Percentiles rank a stretch among this genome's conserved stretches.
Conservation (phyloP, 2,329 filamentous ascomycete genomes). For the Diplodia intermedia region DNA sequence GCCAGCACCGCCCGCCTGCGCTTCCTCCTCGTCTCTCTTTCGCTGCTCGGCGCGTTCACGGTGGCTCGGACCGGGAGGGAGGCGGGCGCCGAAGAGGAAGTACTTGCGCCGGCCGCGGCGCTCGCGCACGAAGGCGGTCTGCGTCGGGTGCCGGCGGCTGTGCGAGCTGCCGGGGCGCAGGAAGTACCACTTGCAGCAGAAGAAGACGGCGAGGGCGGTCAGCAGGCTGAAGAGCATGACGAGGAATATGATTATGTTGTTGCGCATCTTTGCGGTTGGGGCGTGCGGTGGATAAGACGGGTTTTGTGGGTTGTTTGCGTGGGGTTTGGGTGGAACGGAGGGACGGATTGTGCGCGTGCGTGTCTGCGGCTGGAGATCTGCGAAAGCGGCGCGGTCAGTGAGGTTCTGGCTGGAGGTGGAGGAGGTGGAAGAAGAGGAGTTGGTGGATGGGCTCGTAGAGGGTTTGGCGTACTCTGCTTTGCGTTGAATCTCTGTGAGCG, state of each 20-base stretch:
- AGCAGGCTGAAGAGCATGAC: background rate
- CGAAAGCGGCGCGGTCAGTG: no score
- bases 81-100: background rate
- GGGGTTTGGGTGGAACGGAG: background rate
- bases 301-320: background rate
- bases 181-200: background rate
- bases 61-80: background rate
- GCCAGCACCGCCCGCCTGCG: no score
- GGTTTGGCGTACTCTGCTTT: no score
- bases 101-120: background rate
- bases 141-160: background rate
- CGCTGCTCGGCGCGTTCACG: background rate
- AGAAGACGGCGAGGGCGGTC: background rate
- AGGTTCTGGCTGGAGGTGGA: no score
- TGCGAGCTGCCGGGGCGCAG: background rate
- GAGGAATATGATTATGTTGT: background rate
- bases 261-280: background rate
- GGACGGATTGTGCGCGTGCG: background rate
- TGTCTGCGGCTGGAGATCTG: background rate
- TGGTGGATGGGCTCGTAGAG: no score
- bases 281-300: conserved; percentile 35
- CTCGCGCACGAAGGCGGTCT: background rate
- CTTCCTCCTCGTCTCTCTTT: no score
- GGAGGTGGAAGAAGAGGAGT: no score
- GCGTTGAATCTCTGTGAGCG: background rate